Conservation (phyloP, 192 early-diverging fungal species). For the Coemansia furcata region DNA sequence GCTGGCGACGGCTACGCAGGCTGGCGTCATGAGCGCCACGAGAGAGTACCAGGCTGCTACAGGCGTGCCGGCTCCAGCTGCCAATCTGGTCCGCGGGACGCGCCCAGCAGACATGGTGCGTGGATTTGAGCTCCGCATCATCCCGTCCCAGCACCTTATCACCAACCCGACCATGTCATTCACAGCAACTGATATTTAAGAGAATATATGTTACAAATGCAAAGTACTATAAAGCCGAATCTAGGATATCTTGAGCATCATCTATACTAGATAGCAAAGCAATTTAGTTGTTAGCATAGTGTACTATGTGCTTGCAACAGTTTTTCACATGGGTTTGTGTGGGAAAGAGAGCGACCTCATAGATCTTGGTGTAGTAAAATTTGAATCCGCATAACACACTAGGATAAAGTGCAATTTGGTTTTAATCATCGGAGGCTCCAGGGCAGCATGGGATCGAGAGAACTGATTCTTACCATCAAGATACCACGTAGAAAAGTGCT, state of each 20-base stretch:
- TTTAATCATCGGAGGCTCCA: slow-evolving; percentile 8
- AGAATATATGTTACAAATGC: background rate
- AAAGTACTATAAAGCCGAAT: background rate
- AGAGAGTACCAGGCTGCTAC: slow-evolving; percentile 41
- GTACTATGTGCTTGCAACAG: background rate
- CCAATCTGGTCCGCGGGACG: slow-evolving; percentile 27
- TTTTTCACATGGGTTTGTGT: background rate
- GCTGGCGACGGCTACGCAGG: slow-evolving; percentile 65
- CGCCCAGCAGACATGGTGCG: slow-evolving; percentile 48
- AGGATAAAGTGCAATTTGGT: slow-evolving; percentile 9
- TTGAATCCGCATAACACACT: slow-evolving; percentile 6
- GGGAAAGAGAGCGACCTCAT: background rate
- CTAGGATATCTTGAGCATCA: background rate
- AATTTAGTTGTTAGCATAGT: background rate
- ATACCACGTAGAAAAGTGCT: background rate
- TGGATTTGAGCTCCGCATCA: slow-evolving; percentile 68
- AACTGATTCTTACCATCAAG: background rate
- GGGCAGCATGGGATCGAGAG: background rate
- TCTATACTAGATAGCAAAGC: slow-evolving; percentile 1
- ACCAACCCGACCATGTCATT: slow-evolving; percentile 13
- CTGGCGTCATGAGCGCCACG: slow-evolving; percentile 69
- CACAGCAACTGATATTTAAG: slow-evolving; percentile 8
- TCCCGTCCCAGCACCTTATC: slow-evolving; percentile 58
- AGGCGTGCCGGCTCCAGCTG: slow-evolving; percentile 6
- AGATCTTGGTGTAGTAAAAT: slow-evolving; percentile 10